Evolutionary conservation across 2,329 filamentous ascomycete genomes (phyloP).

Genomic region (Nemania serpens): DNA sequence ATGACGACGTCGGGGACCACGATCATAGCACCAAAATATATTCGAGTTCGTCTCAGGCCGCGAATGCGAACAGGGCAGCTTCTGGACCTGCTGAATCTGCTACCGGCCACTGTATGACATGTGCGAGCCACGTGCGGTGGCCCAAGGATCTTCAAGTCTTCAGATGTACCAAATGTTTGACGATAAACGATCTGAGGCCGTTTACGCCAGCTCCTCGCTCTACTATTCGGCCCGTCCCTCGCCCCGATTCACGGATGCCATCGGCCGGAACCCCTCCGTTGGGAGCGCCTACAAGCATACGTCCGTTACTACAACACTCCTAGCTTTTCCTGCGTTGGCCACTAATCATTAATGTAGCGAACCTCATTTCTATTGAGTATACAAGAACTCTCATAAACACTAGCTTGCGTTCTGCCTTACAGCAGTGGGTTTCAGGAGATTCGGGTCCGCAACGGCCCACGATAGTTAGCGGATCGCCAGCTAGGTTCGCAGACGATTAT

Average conservation of each 20-base stretch:
- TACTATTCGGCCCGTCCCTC: conserved; percentile 29
- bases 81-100: conserved; percentile 55
- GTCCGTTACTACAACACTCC: conserved; percentile 29
- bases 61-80: conserved; percentile 37
- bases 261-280: conserved; percentile 26
- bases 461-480: conserved; percentile 22
- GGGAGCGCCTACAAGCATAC: conserved; percentile 25
- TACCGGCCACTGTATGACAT: conserved; percentile 83
- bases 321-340: not conserved
- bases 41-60: conserved; percentile 39
- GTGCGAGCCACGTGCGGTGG: conserved; percentile 80
- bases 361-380: conserved; percentile 60
- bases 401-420: conserved; percentile 47
- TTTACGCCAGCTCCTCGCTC: conserved; percentile 35
- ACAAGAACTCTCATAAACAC: conserved; percentile 57
- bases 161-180: conserved; percentile 81
- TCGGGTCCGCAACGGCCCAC: conserved; percentile 16
- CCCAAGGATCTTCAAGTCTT: conserved; percentile 74
- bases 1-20: conserved; percentile 53
- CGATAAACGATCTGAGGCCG: conserved; percentile 77
- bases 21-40: conserved; percentile 40
- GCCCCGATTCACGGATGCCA: conserved; percentile 23
- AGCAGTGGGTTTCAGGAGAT: conserved; percentile 34
- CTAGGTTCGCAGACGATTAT: conserved; percentile 31
- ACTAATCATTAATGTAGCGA: conserved; percentile 31